These are phyloP conservation scores for Zygoascus bituminiphila DNA, from an alignment of 805 yeast genomes.

Conservation along the genomic window DNA sequence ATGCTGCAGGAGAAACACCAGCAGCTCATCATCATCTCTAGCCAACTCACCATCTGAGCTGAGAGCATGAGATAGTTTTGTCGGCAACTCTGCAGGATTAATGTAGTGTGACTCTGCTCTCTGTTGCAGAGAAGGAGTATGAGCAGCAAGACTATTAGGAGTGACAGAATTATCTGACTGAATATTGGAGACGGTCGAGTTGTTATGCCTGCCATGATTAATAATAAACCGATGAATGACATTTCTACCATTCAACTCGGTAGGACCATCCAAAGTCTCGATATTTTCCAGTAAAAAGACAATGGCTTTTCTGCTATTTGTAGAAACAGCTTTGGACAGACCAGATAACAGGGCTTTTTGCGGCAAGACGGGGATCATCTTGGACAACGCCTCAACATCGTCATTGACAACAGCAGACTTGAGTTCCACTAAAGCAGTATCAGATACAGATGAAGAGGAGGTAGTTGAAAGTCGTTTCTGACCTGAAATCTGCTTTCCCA, in stretches of 20 bases:
- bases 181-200: not conserved
- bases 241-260: slow-evolving; percentile 74
- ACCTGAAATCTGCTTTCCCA: not conserved
- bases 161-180: not conserved
- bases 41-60: slow-evolving; percentile 59
- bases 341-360: slow-evolving; percentile 40
- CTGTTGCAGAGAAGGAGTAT: not conserved
- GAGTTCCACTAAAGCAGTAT: slow-evolving; percentile 11
- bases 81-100: slow-evolving; percentile 46
- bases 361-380: slow-evolving; percentile 14
- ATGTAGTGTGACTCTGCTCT: slow-evolving; percentile 17
- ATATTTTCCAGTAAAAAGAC: slow-evolving; percentile 42
- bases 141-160: not conserved
- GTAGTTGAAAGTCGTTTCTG: not conserved
- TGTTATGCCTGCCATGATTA: slow-evolving; percentile 52
- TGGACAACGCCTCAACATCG: slow-evolving; percentile 35
- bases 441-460: slow-evolving; percentile 10
- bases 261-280: slow-evolving; percentile 48
- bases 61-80: slow-evolving; percentile 43
- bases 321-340: slow-evolving; percentile 55
- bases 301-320: slow-evolving; percentile 49
- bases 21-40: slow-evolving; percentile 49
- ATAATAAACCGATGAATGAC: slow-evolving; percentile 80
- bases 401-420: slow-evolving; percentile 32
- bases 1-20: slow-evolving; percentile 48